Evolutionary conservation across 768 basidiomycete genomes (phyloP), one percentile per base, ranked within the genome.

Genomic region (Termitomyces sp.): DNA sequence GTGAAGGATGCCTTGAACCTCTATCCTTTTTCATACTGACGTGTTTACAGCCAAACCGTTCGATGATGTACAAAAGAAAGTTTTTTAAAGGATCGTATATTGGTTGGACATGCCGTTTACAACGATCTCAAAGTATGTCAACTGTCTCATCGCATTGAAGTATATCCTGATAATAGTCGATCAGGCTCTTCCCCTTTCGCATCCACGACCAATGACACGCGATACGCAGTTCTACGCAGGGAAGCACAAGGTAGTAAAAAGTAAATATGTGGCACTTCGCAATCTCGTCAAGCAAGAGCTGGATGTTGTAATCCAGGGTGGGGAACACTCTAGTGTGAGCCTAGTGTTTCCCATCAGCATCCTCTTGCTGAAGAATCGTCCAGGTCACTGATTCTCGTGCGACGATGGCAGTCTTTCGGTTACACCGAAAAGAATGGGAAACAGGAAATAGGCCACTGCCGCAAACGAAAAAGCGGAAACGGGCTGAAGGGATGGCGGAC

Each of bases 381-480:
- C 58, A 97, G 95, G 86, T 98, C 5, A 90, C 84, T 18, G 95
- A 98, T 68, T 94, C 95, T 0, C 81, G 95, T 53, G 96, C 95
- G 0, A 91, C 94, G 0, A 97, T 99, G 93, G 95, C 93, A 0
- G 76, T 98, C 40, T 98, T 90, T 69, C 81, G 94, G 7, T 67
- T 95, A 18, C 80, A 94, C 70, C 86, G 89, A 63, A 85, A 84
- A 53, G 79, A 83, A 48, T 98, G 92, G 92, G 95, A 98, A 63
- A 77, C 77, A 57, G 76, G 78, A n/a, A 69, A 73, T 5, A 69
- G 75, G 6, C 67, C 64, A 20, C 44, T 58, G n/a, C 36, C 38
- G 20, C 59, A 60, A 16, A 62, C 56, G 36, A 65, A 66, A 62
- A 65, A 69, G 56, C 58, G 62, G 33, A 67, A 67, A 57, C 47